phyloP scores from a whole-genome alignment of 2,329 filamentous ascomycete genomes.

The Apiospora marii region DNA sequence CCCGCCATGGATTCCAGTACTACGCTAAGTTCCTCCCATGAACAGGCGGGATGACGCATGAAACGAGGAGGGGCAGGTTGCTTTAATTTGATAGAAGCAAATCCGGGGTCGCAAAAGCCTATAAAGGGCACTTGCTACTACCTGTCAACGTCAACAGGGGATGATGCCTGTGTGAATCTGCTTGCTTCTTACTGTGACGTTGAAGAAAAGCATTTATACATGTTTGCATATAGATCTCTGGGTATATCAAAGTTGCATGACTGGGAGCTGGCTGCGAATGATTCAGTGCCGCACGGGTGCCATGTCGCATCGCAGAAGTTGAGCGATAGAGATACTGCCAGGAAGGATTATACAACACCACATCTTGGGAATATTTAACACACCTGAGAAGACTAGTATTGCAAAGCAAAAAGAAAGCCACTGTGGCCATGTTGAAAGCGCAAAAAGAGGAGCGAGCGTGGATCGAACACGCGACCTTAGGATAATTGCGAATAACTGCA shows the following conservation, averaged over 20 bases:
- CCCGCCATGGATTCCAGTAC: neutral
- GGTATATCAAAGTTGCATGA: neutral
- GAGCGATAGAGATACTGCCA: neutral
- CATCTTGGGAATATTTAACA: neutral
- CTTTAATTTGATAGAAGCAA: neutral
- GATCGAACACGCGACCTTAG: conserved; percentile 21
- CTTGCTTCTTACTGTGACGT: neutral
- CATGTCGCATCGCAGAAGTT: neutral
- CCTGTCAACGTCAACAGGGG: neutral
- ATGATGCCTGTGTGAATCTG: neutral
- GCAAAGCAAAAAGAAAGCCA: neutral
- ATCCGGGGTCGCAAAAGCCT: neutral
- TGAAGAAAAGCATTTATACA: neutral
- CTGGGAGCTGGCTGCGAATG: neutral
- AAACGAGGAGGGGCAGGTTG: neutral
- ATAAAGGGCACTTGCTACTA: neutral
- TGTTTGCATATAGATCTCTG: neutral
- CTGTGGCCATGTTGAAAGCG: neutral
- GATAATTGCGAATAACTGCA: conserved; percentile 13
- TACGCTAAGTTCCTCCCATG: neutral
- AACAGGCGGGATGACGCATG: conserved; percentile 1
- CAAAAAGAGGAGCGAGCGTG: conserved; percentile 17
- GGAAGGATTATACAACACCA: neutral
- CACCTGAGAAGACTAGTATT: neutral
- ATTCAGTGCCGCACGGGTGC: neutral